Evolutionary conservation across 352 stramenopile genomes (phyloP).

Genomic region (Globisporangium apiculatum): DNA sequence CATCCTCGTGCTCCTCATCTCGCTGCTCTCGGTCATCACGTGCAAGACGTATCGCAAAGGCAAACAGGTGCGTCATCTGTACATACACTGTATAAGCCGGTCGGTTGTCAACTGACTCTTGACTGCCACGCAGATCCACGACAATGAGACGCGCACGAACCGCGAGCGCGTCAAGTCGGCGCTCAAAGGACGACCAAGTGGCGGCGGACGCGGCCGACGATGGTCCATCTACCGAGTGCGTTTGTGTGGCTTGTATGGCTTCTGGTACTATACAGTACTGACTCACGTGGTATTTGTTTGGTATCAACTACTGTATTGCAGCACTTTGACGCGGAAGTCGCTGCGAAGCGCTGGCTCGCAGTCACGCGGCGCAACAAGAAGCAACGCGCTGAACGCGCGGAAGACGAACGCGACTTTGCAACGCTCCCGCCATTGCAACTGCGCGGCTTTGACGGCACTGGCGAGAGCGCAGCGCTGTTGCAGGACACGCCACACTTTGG

Average conservation of each 20-base stretch:
- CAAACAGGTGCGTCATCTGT: slow-evolving; percentile 27
- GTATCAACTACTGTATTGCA: slow-evolving; percentile 9
- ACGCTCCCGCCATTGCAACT: slow-evolving; percentile 36
- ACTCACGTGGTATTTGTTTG: background rate
- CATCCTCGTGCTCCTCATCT: slow-evolving; percentile 69
- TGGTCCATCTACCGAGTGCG: slow-evolving; percentile 69
- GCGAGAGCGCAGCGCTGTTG: slow-evolving; percentile 2
- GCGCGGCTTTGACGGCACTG: background rate
- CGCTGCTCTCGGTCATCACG: slow-evolving; percentile 68
- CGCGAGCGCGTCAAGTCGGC: slow-evolving; percentile 38
- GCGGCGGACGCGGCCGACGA: slow-evolving; percentile 32
- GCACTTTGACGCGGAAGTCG: slow-evolving; percentile 61
- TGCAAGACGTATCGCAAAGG: slow-evolving; percentile 72
- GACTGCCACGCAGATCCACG: slow-evolving; percentile 25
- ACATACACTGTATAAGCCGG: too few species aligned
- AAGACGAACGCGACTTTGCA: slow-evolving; percentile 64
- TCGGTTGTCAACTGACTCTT: background rate
- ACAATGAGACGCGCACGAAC: slow-evolving; percentile 47
- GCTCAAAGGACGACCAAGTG: slow-evolving; percentile 36
- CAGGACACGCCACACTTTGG: slow-evolving; percentile 27
- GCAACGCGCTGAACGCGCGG: slow-evolving; percentile 24
- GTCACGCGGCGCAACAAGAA: slow-evolving; percentile 57
- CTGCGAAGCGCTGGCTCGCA: slow-evolving; percentile 49
- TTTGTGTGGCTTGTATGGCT: background rate
- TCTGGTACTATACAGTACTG: background rate